Evolutionary conservation across 2,329 filamentous ascomycete genomes (phyloP).

Genomic region (Penicillium sp.): DNA sequence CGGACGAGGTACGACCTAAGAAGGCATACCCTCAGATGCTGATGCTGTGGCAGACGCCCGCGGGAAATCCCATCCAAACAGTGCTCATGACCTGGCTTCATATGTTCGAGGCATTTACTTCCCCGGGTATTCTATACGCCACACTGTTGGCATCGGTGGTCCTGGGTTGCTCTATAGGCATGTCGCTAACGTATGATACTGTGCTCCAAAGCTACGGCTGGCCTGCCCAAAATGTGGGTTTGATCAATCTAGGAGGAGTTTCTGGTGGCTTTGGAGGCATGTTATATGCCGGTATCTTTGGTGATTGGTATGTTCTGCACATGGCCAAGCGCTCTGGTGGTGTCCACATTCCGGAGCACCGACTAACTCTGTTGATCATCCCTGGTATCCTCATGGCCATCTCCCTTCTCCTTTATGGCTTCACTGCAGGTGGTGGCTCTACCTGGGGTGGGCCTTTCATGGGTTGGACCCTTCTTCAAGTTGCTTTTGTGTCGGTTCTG

Average conservation of each 20-base stretch:
- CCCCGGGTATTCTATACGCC: conserved; percentile 41
- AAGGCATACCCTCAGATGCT: conserved; percentile 31
- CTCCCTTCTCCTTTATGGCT: conserved; percentile 33
- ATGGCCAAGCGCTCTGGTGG: conserved; percentile 35
- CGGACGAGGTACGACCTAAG: conserved; percentile 9
- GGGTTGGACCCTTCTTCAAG: conserved; percentile 29
- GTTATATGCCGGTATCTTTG: conserved; percentile 27
- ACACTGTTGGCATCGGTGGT: conserved; percentile 39
- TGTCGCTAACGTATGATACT: conserved; percentile 40
- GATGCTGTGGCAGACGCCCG: conserved; percentile 23
- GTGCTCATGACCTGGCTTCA: conserved; percentile 19
- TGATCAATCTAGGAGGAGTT: conserved; percentile 28
- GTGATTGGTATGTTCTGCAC: conserved; percentile 23
- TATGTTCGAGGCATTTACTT: conserved; percentile 27
- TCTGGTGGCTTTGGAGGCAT: conserved; percentile 30
- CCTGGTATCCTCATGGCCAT: conserved; percentile 32
- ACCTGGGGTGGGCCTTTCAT: conserved; percentile 29
- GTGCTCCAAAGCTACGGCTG: conserved; percentile 39
- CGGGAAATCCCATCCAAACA: conserved; percentile 10
- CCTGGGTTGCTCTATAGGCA: conserved; percentile 39
- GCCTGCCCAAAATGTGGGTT: conserved; percentile 24
- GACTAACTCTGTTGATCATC: conserved; percentile 33
- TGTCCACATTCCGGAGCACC: conserved; percentile 37
- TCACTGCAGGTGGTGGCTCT: conserved; percentile 25
- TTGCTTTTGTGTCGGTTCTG: conserved; percentile 28